Conservation (phyloP, 495 filamentous ascomycete genomes). For the Neurospora africana region DNA sequence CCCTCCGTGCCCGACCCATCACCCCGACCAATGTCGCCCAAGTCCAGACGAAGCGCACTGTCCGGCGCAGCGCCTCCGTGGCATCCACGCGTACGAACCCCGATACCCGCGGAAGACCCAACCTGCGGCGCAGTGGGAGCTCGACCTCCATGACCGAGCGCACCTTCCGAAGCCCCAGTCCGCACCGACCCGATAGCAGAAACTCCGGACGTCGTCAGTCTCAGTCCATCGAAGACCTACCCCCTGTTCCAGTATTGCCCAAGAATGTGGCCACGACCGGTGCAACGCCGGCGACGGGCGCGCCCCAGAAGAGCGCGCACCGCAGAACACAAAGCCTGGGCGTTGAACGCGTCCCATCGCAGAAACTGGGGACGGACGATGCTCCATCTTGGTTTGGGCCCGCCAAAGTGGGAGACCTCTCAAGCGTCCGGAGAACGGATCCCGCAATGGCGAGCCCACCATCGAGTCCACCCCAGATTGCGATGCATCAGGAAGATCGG, state of each 20-base stretch:
- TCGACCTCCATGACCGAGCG: conserved; percentile 75
- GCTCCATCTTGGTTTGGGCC: conserved; percentile 32
- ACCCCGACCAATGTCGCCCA: conserved; percentile 68
- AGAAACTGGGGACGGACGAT: conserved; percentile 27
- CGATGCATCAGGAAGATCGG: conserved; percentile 15
- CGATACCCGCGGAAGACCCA: conserved; percentile 29
- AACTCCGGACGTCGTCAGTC: conserved; percentile 24
- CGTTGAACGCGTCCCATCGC: conserved; percentile 32
- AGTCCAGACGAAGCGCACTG: conserved; percentile 77
- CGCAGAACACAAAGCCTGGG: conserved; percentile 20
- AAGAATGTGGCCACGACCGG: conserved; percentile 25
- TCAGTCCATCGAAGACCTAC: conserved; percentile 34
- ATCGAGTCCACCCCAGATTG: conserved; percentile 20
- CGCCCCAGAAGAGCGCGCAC: conserved; percentile 6
- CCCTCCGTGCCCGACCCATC: conserved; percentile 62
- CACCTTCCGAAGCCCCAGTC: conserved; percentile 65
- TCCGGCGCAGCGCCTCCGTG: conserved; percentile 56
- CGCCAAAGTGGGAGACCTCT: conserved; percentile 30
- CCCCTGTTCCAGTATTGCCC: conserved; percentile 68
- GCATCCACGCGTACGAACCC: conserved; percentile 51
- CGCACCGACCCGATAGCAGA: conserved; percentile 38
- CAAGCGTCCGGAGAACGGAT: conserved; percentile 32
- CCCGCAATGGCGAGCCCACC: conserved; percentile 29
- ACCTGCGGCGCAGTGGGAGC: conserved; percentile 55
- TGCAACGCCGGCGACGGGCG: conserved; percentile 1